Conservation (phyloP, 2,329 filamentous ascomycete genomes). For the Colletotrichum sp. region DNA sequence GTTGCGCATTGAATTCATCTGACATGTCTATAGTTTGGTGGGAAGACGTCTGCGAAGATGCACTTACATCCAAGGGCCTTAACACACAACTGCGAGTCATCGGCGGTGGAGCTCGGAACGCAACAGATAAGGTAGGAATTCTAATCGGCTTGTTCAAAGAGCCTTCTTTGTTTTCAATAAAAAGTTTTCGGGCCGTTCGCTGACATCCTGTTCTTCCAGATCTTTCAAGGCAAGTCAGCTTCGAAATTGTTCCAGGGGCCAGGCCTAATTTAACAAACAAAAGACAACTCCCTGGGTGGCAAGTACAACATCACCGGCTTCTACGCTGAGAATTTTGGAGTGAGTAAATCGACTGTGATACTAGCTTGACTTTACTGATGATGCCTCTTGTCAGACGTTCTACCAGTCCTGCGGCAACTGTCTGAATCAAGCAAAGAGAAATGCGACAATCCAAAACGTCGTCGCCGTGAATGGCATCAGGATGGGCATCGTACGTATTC, state of each 20-base stretch:
- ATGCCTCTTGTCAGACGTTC: conserved; percentile 20
- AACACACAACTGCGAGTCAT: conserved; percentile 33
- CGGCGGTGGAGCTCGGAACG: conserved; percentile 30
- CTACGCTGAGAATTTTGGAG: conserved; percentile 30
- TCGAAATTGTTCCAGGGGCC: neutral
- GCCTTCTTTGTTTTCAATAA: neutral
- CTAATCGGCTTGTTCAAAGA: neutral
- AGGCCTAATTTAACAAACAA: neutral
- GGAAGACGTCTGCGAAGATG: conserved; percentile 34
- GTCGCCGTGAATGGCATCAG: conserved; percentile 26
- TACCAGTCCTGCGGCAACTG: conserved; percentile 34
- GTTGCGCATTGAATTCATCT: accelerated
- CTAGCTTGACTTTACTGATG: neutral
- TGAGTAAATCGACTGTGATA: neutral
- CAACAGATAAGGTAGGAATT: conserved; percentile 29
- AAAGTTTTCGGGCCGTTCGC: accelerated
- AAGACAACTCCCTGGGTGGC: conserved; percentile 31
- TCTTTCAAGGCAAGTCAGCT: conserved; percentile 26
- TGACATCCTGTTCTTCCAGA: conserved; percentile 6
- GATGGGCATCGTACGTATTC: conserved; percentile 28
- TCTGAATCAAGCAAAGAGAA: conserved; percentile 27
- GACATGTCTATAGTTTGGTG: conserved; percentile 27
- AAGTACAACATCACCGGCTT: conserved; percentile 36
- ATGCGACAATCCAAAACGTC: conserved; percentile 31
- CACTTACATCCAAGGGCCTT: conserved; percentile 30